Conservation (phyloP, 2,329 filamentous ascomycete genomes). For the Aspergillus piperis region DNA sequence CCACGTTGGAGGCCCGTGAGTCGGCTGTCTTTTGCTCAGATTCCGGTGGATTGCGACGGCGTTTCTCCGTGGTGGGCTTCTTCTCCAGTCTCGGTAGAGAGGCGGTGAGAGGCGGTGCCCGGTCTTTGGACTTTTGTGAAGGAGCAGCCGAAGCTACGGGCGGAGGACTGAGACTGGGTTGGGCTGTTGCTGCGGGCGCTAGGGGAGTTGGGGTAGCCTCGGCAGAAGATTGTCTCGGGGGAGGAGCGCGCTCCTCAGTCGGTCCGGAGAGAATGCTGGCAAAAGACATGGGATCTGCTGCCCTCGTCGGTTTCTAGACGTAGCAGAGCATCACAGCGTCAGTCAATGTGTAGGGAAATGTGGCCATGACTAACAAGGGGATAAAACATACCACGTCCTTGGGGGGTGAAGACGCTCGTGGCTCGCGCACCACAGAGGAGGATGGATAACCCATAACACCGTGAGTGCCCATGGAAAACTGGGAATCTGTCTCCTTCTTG, state of each 20-base stretch:
- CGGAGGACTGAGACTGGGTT: constrained; percentile 23
- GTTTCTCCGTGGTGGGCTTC: constrained; percentile 30
- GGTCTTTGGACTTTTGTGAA: constrained; percentile 26
- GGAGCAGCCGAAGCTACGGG: constrained; percentile 18
- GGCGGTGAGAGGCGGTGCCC: constrained; percentile 28
- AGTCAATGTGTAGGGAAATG: neutral
- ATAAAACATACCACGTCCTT: constrained; percentile 44
- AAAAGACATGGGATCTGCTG: constrained; percentile 90
- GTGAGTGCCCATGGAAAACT: constrained; percentile 34
- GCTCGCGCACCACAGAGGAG: constrained; percentile 34
- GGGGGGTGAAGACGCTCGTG: constrained; percentile 38
- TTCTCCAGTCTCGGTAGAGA: constrained; percentile 34
- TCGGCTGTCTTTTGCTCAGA: constrained; percentile 24
- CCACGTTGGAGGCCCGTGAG: constrained; percentile 17
- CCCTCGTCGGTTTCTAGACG: constrained; percentile 67
- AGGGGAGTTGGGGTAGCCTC: constrained; percentile 23
- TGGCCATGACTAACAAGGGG: neutral
- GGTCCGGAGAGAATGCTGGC: constrained; percentile 88
- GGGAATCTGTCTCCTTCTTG: constrained; percentile 40
- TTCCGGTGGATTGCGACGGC: constrained; percentile 25
- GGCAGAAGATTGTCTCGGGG: constrained; percentile 52
- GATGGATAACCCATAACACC: constrained; percentile 32
- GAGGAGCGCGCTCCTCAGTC: constrained; percentile 58
- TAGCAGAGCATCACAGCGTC: constrained; percentile 1
- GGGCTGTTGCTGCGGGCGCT: constrained; percentile 15